These are phyloP conservation scores for Helianthus annuus DNA, from an alignment of 129 eudicot genomes.

Conservation along the genomic window HanXRQr2.0-SUNRISE NC_035435.2:92644848-92645347, in stretches of 20 bases:
- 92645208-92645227: conserved; percentile 95
- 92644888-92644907: conserved; percentile 88
- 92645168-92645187: conserved; percentile 84
- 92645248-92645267: conserved; percentile 89
- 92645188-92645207: conserved; percentile 95
- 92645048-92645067: conserved; percentile 90
- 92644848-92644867: conserved; percentile 94
- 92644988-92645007: background rate
- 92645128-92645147: background rate
- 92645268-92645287: conserved; percentile 78
- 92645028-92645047: background rate
- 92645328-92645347: conserved; percentile 97
- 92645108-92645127: conserved; percentile 9
- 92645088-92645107: background rate
- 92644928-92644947: conserved; percentile 86
- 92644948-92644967: conserved; percentile 23
- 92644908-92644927: conserved; percentile 99
- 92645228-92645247: conserved; percentile 96
- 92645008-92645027: background rate
- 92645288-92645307: conserved; percentile 94
- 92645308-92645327: conserved; percentile 98
- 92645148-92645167: background rate
- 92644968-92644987: conserved; percentile 14
- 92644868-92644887: conserved; percentile 94
- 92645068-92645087: conserved; percentile 97